Percentiles rank a stretch among this genome's conserved stretches.
These are phyloP conservation scores for Colletotrichum costaricense DNA, from an alignment of 2,329 filamentous ascomycete species.

Conservation along the genomic window DNA sequence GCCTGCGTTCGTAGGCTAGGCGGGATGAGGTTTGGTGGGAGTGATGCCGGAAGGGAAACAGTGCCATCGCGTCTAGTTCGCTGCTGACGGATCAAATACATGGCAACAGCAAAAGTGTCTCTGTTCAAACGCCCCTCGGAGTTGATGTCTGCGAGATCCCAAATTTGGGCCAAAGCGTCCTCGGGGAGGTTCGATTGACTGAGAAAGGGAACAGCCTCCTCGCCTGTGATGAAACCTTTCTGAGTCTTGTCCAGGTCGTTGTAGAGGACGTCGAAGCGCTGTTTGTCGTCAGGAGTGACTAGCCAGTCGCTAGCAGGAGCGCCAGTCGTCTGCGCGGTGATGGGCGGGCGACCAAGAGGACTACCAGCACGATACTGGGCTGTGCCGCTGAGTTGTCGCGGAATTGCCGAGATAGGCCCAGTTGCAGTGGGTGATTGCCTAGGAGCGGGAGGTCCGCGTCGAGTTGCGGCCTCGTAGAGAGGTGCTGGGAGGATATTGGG, in stretches of 20 bases:
- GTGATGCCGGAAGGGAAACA: conserved; percentile 74
- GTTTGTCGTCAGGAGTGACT: conserved; percentile 85
- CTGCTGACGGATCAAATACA: conserved; percentile 96
- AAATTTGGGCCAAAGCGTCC: conserved; percentile 91
- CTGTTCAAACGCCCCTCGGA: conserved; percentile 86
- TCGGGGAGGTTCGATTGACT: conserved; percentile 91
- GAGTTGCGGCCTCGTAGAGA: conserved; percentile 89
- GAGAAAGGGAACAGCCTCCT: conserved; percentile 94
- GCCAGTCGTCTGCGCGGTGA: conserved; percentile 55
- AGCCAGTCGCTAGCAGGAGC: conserved; percentile 74
- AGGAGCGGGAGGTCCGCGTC: conserved; percentile 60
- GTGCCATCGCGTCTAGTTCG: conserved; percentile 74
- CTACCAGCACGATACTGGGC: conserved; percentile 72
- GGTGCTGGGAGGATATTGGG: conserved; percentile 85
- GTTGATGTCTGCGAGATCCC: conserved; percentile 95
- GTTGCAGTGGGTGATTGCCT: conserved; percentile 64
- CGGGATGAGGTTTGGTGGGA: conserved; percentile 86
- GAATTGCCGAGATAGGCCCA: conserved; percentile 74
- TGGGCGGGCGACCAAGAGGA: conserved; percentile 63
- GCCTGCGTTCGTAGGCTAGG: conserved; percentile 81
- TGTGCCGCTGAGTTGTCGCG: conserved; percentile 83
- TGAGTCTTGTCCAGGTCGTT: conserved; percentile 83
- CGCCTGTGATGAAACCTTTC: conserved; percentile 88
- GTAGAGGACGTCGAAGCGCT: conserved; percentile 88
- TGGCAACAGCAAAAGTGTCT: conserved; percentile 96